Evolutionary conservation across 129 eudicot species (phyloP), one percentile per base, ranked within the genome.

Genomic region (carrot (Daucus carota)): DNA sequence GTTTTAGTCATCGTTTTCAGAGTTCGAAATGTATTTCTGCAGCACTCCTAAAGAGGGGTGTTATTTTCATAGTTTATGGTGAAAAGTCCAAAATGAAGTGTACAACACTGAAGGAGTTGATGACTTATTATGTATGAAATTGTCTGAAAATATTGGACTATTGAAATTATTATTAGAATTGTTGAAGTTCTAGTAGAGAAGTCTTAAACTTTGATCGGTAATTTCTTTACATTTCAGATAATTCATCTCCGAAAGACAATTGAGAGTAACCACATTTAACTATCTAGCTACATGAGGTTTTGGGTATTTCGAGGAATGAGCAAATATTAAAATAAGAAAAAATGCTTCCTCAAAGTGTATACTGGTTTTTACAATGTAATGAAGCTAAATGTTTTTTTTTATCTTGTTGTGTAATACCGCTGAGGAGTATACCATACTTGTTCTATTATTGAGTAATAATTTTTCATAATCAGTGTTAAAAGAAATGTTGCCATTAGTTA

Each of bases 11-110:
- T n/a, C 65, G 1, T 22, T 57, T 57, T n/a, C 15, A 24, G 26
- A 65, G 71, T 65, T 65, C 14, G 3, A 66, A 66, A 32, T 66
- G 72, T 66, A 43, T 10, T 66, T 66, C 17, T 33, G n/a, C 72
- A 33, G 72, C 14, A 66, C 24, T 66, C n/a, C 17, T 5, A 8
- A 66, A 66, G 43, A 66, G 22, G 42, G 20, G 38, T 29, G 43
- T 15, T 15, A 20, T 29, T 66, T 33, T 16, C 22, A 29, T 15
- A 66, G 43, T 66, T 17, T 66, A 33, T 66, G 72, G 22, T 33
- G 12, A 32, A 33, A 15, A 65, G 11, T 65, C 40, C 17, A 10
- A 18, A 65, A 65, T 54, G 63, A 54, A 54, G 65, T n/a, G 65
- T 24, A 26, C 28, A 24, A 24, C 32, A 24, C 32, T 26, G 15